A percentile compares a stretch with the other conserved stretches of the same genome.
Conservation (phyloP, 371 early-diverging fungal genomes). For the Syncephalis plumigaleata region DNA sequence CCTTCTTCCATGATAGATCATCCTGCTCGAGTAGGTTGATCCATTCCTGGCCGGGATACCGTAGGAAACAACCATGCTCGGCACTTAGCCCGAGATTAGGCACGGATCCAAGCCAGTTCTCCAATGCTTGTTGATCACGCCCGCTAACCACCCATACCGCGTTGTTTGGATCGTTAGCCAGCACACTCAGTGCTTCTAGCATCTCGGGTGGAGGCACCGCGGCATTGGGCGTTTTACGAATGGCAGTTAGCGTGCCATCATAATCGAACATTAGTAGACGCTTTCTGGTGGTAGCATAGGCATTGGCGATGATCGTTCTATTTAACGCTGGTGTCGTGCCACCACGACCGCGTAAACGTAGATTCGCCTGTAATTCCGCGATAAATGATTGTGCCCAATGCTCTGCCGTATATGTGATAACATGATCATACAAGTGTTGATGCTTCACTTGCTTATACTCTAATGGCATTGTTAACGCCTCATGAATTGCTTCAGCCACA, state of each 20-base stretch:
- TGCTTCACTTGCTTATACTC: conserved; percentile 71
- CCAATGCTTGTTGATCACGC: conserved; percentile 66
- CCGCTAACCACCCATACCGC: conserved; percentile 89
- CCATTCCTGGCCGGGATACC: conserved; percentile 36
- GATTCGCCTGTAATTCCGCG: conserved; percentile 24
- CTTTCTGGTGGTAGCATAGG: conserved; percentile 34
- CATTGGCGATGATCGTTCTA: conserved; percentile 15
- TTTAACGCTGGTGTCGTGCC: conserved; percentile 52
- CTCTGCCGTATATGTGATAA: conserved; percentile 74
- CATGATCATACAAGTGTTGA: conserved; percentile 72
- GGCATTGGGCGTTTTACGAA: conserved; percentile 43
- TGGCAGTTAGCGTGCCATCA: conserved; percentile 76
- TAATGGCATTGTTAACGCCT: conserved; percentile 61
- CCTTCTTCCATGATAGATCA: conserved; percentile 75
- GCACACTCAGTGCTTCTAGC: conserved; percentile 35
- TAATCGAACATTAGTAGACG: conserved; percentile 75
- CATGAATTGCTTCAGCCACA: conserved; percentile 80
- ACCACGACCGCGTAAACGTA: conserved; percentile 25
- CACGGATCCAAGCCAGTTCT: conserved; percentile 73
- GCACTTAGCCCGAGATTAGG: conserved; percentile 62
- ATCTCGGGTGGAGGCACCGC: conserved; percentile 45
- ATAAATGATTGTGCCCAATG: conserved; percentile 87
- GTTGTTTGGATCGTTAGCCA: conserved; percentile 62
- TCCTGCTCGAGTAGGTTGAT: conserved; percentile 57
- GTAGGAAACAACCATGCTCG: conserved; percentile 34